Percentiles rank a stretch among this genome's conserved stretches.
phyloP scores from a whole-genome alignment of 2,329 filamentous ascomycete species.

The Diaporthe capsici region DNA sequence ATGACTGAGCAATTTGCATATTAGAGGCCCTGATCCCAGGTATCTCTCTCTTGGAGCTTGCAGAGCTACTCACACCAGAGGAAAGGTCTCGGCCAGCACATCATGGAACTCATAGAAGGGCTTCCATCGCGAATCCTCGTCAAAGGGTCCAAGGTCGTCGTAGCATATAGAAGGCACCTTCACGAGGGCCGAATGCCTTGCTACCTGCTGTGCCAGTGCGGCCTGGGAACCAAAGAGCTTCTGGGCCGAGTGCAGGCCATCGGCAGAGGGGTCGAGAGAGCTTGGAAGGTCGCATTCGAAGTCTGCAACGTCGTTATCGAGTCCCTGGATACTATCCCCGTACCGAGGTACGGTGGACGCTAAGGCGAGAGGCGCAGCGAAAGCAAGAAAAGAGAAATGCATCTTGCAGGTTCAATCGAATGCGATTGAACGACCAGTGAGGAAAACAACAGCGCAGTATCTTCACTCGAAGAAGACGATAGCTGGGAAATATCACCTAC shows the following conservation, averaged over 20 bases:
- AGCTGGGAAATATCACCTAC: neutral
- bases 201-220: constrained; percentile 58
- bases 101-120: constrained; percentile 65
- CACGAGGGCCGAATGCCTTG: constrained; percentile 68
- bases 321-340: constrained; percentile 3
- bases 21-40: neutral
- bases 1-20: neutral
- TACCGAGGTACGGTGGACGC: constrained; percentile 35
- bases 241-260: constrained; percentile 39
- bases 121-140: constrained; percentile 68
- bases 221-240: constrained; percentile 44
- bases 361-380: constrained; percentile 33
- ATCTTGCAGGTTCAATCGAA: constrained; percentile 28
- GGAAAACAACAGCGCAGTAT: neutral
- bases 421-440: neutral
- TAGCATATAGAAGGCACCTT: constrained; percentile 68
- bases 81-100: constrained; percentile 64
- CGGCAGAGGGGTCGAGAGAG: constrained; percentile 38
- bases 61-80: constrained; percentile 57
- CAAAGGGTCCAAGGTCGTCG: constrained; percentile 68
- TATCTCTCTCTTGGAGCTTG: neutral
- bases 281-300: constrained; percentile 40
- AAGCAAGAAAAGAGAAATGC: constrained; percentile 31
- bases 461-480: constrained; percentile 19
- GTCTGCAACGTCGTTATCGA: constrained; percentile 7